Base-by-base conservation (phyloP, 305 asterid genomes). In the Fraxinus sp. region DNA sequence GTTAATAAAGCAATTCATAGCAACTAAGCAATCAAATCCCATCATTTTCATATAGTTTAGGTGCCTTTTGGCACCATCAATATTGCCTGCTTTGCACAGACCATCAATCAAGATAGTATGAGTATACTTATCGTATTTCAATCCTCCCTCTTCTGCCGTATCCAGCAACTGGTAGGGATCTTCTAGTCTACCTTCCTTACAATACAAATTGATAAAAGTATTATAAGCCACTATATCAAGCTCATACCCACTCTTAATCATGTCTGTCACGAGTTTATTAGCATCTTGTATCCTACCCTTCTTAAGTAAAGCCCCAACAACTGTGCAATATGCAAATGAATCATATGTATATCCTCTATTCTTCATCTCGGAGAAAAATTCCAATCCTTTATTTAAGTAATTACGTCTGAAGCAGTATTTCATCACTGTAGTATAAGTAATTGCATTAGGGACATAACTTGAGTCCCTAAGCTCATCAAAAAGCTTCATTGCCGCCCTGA, bases 351-450 rank as follows among this genome's bases (percentile, higher is more conserved):
- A 95, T 81, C 99, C 98, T 77, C 88, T 86, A 22, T 80, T 86
- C 89, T 92, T 94, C 99, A 95, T 94, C 91, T 94, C 97, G 20
- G 33, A 52, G 75, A 93, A 95, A 57, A 93, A 78, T 78, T 90
- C 87, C 79, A 94, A 79, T 52, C 98, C 99, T 86, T 92, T 92
- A 20, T 83, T 84, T 32, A 90, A 85, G 81, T 87, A 86, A 57
- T 86, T 85, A 78, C 87, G 73, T 84, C 85, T 90, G 81, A 94
- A 95, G 88, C 90, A 87, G 82, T 93, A 88, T 62, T 93, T 95
- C 92, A 95, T 89, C 78, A 92, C 84, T 4, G 95, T 87, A 39
- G 98, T 95, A 88, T 95, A 95, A 78, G 99, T 93, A 77, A 93
- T 87, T 57, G 97, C 97, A 91, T 93, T 92, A 1, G 98, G 98